Evolutionary conservation across 257 asterid species (phyloP).

Genomic region (Solanum bulbocastanum): DNA sequence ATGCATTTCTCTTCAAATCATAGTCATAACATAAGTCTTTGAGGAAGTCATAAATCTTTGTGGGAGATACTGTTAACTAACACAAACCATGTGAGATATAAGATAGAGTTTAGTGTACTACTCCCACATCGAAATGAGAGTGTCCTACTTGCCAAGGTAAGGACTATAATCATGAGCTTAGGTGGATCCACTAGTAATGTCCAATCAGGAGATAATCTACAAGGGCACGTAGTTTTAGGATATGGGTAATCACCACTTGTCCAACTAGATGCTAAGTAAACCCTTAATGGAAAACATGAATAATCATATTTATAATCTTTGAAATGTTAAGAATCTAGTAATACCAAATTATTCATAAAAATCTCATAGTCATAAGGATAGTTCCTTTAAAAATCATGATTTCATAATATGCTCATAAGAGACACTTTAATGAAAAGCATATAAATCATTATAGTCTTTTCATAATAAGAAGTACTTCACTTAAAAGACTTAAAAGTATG

Average conservation of each 20-base stretch:
- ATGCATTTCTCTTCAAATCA: not conserved
- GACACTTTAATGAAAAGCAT: not conserved
- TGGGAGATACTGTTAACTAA: not conserved
- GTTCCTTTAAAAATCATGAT: not conserved
- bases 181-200: not conserved
- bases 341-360: not conserved
- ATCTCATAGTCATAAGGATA: not conserved
- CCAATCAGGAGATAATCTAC: not conserved
- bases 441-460: no score
- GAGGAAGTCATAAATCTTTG: not conserved
- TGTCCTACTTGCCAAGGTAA: not conserved
- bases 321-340: no score
- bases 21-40: not conserved
- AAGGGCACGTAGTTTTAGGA: not conserved
- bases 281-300: no score
- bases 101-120: no score
- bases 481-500: no score
- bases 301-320: not conserved
- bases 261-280: not conserved
- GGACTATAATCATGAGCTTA: not conserved
- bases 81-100: not conserved
- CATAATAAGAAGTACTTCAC: no score
- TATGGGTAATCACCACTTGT: not conserved
- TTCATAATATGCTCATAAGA: no score
- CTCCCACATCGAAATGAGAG: not conserved